These are phyloP conservation scores for Diplodia sapinea DNA, from an alignment of 2,329 filamentous ascomycete genomes.

Conservation along the genomic window DNA sequence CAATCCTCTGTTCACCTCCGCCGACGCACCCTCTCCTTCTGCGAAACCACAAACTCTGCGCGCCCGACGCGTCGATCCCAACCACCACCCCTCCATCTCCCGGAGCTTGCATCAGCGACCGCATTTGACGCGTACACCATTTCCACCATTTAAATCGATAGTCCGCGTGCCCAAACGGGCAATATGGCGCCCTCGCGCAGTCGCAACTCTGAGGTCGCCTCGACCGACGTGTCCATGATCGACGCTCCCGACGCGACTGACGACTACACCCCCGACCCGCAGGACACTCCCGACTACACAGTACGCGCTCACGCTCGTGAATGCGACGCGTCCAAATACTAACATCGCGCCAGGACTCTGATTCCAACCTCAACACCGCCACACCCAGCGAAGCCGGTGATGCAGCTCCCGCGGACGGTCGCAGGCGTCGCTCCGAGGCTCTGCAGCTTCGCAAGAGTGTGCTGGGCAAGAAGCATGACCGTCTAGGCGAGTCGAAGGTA, in stretches of 20 bases:
- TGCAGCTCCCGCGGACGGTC: slow-evolving; percentile 68
- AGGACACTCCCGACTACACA: slow-evolving; percentile 69
- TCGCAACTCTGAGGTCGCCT: slow-evolving; percentile 41
- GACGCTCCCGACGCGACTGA: slow-evolving; percentile 46
- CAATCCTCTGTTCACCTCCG: slow-evolving; percentile 26
- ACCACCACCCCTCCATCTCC: slow-evolving; percentile 25
- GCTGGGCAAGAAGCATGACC: slow-evolving; percentile 92
- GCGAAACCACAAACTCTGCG: slow-evolving; percentile 29
- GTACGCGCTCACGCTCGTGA: slow-evolving; percentile 42
- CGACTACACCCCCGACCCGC: slow-evolving; percentile 50
- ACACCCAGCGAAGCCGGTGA: slow-evolving; percentile 89
- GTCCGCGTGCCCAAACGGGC: slow-evolving; percentile 36
- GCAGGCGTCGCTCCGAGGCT: slow-evolving; percentile 83
- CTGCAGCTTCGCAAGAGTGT: slow-evolving; percentile 90
- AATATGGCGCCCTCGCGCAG: slow-evolving; percentile 48
- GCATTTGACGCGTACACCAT: slow-evolving; percentile 24
- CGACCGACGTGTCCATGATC: slow-evolving; percentile 48
- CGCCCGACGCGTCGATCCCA: slow-evolving; percentile 30
- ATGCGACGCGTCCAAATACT: slow-evolving; percentile 18
- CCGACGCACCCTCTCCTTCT: slow-evolving; percentile 27
- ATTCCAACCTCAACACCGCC: slow-evolving; percentile 69
- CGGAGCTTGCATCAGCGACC: slow-evolving; percentile 2
- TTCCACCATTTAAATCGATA: slow-evolving; percentile 20
- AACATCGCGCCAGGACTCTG: slow-evolving; percentile 61
- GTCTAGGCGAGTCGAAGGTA: slow-evolving; percentile 91